phyloP scores from a whole-genome alignment of 441 rosid genomes.

The Hura crepitans region DNA sequence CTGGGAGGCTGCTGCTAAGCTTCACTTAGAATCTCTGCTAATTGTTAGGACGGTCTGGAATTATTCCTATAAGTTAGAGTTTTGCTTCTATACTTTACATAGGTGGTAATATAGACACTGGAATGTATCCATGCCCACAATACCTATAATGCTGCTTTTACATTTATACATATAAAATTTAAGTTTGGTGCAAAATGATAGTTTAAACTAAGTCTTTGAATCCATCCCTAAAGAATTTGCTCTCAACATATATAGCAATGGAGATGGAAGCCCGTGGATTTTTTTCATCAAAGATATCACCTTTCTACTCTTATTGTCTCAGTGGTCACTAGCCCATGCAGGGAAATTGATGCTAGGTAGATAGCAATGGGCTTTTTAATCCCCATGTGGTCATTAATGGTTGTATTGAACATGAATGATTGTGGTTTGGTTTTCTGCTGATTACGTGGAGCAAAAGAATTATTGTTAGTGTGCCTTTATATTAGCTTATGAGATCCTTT shows the following conservation, averaged over 20 bases:
- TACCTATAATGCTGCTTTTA: neutral
- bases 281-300: neutral
- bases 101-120: slow-evolving; percentile 10
- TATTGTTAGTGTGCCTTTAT: neutral
- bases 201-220: neutral
- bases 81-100: neutral
- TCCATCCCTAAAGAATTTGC: neutral
- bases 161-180: neutral
- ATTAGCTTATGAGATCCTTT: neutral
- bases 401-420: slow-evolving; percentile 3
- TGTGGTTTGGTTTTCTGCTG: slow-evolving; percentile 1
- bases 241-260: no score
- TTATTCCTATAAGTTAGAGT: neutral
- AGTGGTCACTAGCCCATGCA: neutral
- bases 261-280: no score
- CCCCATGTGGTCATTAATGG: neutral
- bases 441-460: neutral
- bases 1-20: neutral
- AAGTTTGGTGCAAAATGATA: neutral
- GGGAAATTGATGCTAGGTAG: no score
- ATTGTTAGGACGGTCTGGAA: slow-evolving; percentile 14
- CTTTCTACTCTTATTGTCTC: neutral
- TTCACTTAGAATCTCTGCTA: neutral
- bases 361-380: no score
- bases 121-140: neutral